phyloP scores from a whole-genome alignment of 768 basidiomycete genomes.

The Leccinum subgranulosum region DNA sequence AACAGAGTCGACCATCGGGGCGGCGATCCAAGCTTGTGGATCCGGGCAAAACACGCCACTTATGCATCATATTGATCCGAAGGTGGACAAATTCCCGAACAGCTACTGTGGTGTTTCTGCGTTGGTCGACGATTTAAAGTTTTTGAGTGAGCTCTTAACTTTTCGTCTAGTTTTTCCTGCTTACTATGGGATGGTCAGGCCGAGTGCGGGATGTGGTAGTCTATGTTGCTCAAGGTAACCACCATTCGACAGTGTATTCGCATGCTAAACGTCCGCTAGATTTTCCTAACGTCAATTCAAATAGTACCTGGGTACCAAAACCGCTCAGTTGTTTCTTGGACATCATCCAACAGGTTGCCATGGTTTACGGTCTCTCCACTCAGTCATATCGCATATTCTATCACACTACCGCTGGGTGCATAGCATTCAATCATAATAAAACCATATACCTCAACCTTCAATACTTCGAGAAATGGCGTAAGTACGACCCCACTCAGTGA shows the following conservation, averaged over 20 bases:
- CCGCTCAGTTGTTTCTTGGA: constrained; percentile 64
- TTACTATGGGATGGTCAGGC: constrained; percentile 36
- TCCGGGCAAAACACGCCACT: background rate
- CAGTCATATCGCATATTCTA: constrained; percentile 79
- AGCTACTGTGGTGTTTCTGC: constrained; percentile 77
- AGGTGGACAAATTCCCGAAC: constrained; percentile 57
- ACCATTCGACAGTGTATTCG: background rate
- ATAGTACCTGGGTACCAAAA: constrained; percentile 50
- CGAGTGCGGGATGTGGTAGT: constrained; percentile 55
- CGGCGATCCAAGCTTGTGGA: background rate
- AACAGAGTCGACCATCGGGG: background rate
- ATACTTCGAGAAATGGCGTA: constrained; percentile 83
- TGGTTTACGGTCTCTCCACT: constrained; percentile 69
- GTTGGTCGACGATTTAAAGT: constrained; percentile 48
- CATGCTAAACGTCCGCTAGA: constrained; percentile 37
- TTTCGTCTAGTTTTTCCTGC: background rate
- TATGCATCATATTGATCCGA: constrained; percentile 58
- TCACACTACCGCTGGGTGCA: constrained; percentile 65
- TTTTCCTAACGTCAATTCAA: constrained; percentile 42
- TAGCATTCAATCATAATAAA: constrained; percentile 88
- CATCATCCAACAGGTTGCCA: constrained; percentile 58
- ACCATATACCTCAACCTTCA: constrained; percentile 83
- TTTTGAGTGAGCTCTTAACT: constrained; percentile 42
- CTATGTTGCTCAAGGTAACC: constrained; percentile 54
- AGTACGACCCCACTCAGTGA: constrained; percentile 28